These are phyloP conservation scores for Amphichorda felina DNA, from an alignment of 2,329 filamentous ascomycete species.

Conservation along the genomic window DNA sequence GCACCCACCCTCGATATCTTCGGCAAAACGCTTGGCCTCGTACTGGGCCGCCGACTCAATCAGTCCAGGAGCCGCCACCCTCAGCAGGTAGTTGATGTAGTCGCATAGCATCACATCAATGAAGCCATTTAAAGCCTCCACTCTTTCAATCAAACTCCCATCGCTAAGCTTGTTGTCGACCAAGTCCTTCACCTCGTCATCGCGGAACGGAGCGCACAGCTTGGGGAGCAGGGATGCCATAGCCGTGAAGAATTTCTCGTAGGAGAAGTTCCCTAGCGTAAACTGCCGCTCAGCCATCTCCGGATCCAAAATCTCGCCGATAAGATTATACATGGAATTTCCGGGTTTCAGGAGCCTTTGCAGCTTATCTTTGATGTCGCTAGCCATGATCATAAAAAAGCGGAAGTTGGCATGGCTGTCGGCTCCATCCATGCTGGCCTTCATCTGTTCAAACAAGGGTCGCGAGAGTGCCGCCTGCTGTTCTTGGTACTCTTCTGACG, in stretches of 20 bases:
- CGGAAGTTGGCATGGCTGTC: constrained; percentile 51
- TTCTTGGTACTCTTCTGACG: constrained; percentile 45
- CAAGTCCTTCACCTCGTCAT: constrained; percentile 60
- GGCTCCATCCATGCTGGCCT: constrained; percentile 52
- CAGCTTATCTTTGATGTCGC: constrained; percentile 60
- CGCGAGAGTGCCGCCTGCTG: constrained; percentile 36
- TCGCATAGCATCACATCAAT: constrained; percentile 71
- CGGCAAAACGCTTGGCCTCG: constrained; percentile 59
- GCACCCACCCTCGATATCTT: constrained; percentile 45
- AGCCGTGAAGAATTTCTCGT: constrained; percentile 67
- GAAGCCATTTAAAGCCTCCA: constrained; percentile 63
- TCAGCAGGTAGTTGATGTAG: constrained; percentile 71
- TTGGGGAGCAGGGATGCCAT: constrained; percentile 67
- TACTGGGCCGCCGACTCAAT: constrained; percentile 61
- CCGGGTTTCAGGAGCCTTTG: constrained; percentile 59
- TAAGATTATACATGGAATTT: constrained; percentile 62
- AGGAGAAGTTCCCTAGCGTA: constrained; percentile 61
- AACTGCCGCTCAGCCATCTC: constrained; percentile 61
- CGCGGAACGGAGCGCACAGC: constrained; percentile 71
- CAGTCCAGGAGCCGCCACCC: constrained; percentile 58
- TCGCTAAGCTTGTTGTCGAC: constrained; percentile 47
- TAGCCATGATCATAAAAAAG: constrained; percentile 59
- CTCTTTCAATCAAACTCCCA: constrained; percentile 60
- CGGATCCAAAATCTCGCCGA: constrained; percentile 63
- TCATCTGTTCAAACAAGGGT: constrained; percentile 45